phyloP scores from a whole-genome alignment of 2,329 filamentous ascomycete genomes.

The Fusarium chuoi region DNA sequence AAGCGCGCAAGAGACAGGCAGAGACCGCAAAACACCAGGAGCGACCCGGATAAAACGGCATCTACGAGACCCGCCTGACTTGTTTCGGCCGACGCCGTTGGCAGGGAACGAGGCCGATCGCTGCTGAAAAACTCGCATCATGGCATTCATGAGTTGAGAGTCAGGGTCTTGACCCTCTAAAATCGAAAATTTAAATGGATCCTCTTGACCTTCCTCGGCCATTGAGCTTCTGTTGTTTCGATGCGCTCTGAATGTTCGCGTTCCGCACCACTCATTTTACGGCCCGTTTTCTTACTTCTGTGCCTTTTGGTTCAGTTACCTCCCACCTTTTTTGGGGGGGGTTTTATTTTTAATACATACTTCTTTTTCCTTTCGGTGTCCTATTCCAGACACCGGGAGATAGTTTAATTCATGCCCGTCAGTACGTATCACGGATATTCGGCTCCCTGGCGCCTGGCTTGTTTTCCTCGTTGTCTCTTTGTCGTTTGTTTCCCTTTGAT shows the following conservation, averaged over 20 bases:
- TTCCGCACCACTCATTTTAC: constrained; percentile 5
- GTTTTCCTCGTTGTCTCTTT: background rate
- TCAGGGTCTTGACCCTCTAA: constrained; percentile 18
- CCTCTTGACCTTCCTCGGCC: background rate
- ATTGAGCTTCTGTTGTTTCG: constrained; percentile 3
- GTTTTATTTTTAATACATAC: background rate
- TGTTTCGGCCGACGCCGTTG: constrained; percentile 33
- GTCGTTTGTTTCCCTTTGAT: background rate
- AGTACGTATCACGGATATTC: background rate
- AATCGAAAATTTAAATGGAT: background rate
- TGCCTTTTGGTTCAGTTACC: background rate
- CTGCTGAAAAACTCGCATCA: constrained; percentile 25
- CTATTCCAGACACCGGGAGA: constrained; percentile 30
- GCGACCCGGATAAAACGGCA: constrained; percentile 40
- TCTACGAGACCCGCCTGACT: constrained; percentile 30
- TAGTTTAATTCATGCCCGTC: background rate
- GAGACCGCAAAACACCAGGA: background rate
- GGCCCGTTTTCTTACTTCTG: constrained; percentile 18
- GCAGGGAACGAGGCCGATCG: constrained; percentile 23
- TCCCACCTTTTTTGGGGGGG: background rate
- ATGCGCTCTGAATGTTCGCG: background rate
- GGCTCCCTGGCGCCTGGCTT: background rate
- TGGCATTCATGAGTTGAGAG: constrained; percentile 9
- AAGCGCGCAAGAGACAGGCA: background rate
- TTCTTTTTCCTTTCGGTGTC: constrained; percentile 22